Percentiles rank a stretch among this genome's conserved stretches.
phyloP scores from a whole-genome alignment of 257 asterid genomes.

The Mentha longifolia region DNA sequence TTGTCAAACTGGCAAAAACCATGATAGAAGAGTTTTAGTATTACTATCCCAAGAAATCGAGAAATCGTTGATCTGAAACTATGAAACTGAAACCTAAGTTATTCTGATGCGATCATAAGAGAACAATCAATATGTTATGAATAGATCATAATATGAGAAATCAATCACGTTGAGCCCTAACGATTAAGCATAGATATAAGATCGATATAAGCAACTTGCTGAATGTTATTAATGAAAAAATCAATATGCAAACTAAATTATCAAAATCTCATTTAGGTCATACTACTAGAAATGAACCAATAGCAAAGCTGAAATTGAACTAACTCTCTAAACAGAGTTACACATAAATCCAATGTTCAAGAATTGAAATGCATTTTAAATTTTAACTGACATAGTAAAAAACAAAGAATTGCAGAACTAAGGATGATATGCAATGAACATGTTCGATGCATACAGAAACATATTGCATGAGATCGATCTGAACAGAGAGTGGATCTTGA shows the following conservation, averaged over 20 bases:
- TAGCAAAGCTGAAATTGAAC: not conserved
- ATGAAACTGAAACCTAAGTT: not conserved
- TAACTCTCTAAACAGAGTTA: not conserved
- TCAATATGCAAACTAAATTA: no score
- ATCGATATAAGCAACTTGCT: no score
- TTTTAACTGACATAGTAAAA: not conserved
- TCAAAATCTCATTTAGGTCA: no score
- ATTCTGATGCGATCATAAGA: not conserved
- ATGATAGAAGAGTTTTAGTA: not conserved
- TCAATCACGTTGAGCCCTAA: not conserved
- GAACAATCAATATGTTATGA: not conserved
- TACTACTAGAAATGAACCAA: no score
- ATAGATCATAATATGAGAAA: not conserved
- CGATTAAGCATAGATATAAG: not conserved
- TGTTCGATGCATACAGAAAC: not conserved
- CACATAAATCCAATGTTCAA: not conserved
- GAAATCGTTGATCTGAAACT: not conserved
- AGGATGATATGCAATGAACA: not conserved
- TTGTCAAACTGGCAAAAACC: slow-evolving; percentile 40
- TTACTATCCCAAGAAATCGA: not conserved
- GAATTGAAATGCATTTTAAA: no score
- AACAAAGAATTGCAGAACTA: not conserved
- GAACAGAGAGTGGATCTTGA: not conserved
- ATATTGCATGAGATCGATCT: not conserved
- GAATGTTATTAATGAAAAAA: no score